Conservation (phyloP, 2,329 filamentous ascomycete species). For the Thielaviopsis ethacetica region DNA sequence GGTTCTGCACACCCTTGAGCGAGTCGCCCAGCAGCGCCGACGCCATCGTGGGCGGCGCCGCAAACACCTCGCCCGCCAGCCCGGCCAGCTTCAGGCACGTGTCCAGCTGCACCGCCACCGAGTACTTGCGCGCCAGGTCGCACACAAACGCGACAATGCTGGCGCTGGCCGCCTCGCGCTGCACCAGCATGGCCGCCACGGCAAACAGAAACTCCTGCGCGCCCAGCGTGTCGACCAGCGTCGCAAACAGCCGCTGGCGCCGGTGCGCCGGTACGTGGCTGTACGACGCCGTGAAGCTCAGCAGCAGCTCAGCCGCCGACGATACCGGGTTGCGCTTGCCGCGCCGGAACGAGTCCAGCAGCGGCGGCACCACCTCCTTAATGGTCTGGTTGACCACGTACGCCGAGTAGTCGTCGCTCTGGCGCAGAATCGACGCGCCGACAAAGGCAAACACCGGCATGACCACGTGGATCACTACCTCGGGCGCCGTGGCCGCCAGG, state of each 20-base stretch:
- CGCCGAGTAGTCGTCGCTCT: slow-evolving; percentile 92
- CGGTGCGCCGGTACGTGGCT: slow-evolving; percentile 88
- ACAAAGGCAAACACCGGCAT: slow-evolving; percentile 99
- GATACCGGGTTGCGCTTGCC: slow-evolving; percentile 63
- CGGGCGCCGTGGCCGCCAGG: slow-evolving; percentile 73
- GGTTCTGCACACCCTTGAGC: slow-evolving; percentile 19
- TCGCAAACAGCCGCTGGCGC: slow-evolving; percentile 65
- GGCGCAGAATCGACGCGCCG: slow-evolving; percentile 75
- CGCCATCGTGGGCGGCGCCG: slow-evolving; percentile 57
- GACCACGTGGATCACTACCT: slow-evolving; percentile 84
- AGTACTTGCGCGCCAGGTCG: slow-evolving; percentile 57
- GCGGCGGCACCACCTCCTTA: slow-evolving; percentile 78
- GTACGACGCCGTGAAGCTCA: slow-evolving; percentile 91
- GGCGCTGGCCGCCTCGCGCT: slow-evolving; percentile 55
- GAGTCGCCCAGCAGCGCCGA: slow-evolving; percentile 46
- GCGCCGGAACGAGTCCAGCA: slow-evolving; percentile 71
- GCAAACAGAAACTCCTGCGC: slow-evolving; percentile 77
- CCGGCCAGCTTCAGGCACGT: slow-evolving; percentile 63
- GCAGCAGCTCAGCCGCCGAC: slow-evolving; percentile 74
- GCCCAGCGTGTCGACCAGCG: slow-evolving; percentile 71
- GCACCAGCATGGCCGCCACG: slow-evolving; percentile 75
- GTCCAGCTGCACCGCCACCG: slow-evolving; percentile 58
- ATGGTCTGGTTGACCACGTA: slow-evolving; percentile 94
- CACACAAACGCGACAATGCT: slow-evolving; percentile 58
- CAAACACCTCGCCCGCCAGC: slow-evolving; percentile 59